Base-by-base conservation (phyloP, 768 basidiomycete species). In the Xerocomellus chrysenteron region DNA sequence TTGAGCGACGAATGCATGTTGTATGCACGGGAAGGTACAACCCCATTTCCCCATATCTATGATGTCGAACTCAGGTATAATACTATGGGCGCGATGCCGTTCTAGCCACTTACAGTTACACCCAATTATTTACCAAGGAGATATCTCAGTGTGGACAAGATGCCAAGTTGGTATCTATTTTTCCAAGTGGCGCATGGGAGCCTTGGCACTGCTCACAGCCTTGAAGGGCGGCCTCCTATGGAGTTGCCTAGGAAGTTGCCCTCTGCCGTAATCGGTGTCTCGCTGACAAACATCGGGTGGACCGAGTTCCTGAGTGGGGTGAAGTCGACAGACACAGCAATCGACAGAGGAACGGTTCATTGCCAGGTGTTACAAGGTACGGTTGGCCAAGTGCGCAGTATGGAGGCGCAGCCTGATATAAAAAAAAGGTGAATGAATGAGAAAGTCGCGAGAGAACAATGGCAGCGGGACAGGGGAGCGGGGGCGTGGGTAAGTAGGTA, bases 191-290 rank as follows among this genome's bases (percentile, higher is more conserved):
- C 43, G 46, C 21, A 28, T 35, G 59, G 21, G 11, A 32, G 41
- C 9, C 19, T 37, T n/a, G 50, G 45, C 24, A 28, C 28, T 5
- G 14, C 4, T 52, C 59, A 66, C 63, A 62, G 65, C 66, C 56
- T 44, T 47, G 51, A 5, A 45, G 43, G 45, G 51, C 52, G 41
- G 21, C 16, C 24, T 45, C 24, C n/a, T 43, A 10, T 9, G 12
- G 26, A 35, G 32, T 14, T 35, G 5, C 17, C 6, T 12, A 10
- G 14, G 28, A 47, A 21, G 45, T 50, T 53, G 47, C 24, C 33
- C 7, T 17, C 33, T 67, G 48, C 51, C 63, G 66, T 65, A 52
- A 65, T 36, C 16, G 32, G 40, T 49, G 37, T 24, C 28, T 55
- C 32, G 39, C 40, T 9, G 24, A 26, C 35, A 12, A 19, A 13